Conservation (phyloP, 1,139 yeast genomes). For the Candida buenavistaensis region DNA sequence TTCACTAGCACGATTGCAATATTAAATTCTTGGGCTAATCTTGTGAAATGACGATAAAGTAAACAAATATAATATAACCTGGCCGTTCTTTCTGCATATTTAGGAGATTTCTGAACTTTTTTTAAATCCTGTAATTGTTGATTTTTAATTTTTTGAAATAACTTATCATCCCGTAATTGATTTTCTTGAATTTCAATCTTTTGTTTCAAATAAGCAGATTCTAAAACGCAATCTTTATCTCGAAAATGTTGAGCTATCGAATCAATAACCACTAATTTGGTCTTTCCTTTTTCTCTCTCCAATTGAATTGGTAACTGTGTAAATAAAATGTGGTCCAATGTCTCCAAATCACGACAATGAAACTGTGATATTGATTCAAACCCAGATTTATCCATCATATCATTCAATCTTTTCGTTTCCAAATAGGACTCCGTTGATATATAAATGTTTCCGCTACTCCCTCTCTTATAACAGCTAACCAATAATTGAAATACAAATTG, state of each 20-base stretch:
- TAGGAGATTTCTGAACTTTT: conserved; percentile 25
- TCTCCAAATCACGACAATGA: conserved; percentile 67
- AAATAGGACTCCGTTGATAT: conserved; percentile 76
- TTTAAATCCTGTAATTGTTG: conserved; percentile 31
- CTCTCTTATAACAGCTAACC: conserved; percentile 25
- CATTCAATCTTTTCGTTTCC: conserved; percentile 60
- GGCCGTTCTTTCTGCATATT: conserved; percentile 29
- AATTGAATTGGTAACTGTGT: conserved; percentile 68
- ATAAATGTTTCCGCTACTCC: conserved; percentile 38
- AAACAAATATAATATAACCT: conserved; percentile 45
- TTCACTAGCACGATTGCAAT: conserved; percentile 74
- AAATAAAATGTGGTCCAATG: conserved; percentile 70
- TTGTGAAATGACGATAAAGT: conserved; percentile 50
- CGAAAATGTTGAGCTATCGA: conserved; percentile 86
- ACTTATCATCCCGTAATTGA: conserved; percentile 16
- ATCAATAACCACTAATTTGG: conserved; percentile 67
- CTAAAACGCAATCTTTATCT: conserved; percentile 53
- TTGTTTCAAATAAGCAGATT: conserved; percentile 25
- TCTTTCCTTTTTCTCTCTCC: conserved; percentile 33
- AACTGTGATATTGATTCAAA: conserved; percentile 58
- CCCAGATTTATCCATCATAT: conserved; percentile 17
- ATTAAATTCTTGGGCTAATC: conserved; percentile 47
- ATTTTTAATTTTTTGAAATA: conserved; percentile 20
- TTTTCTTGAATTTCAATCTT: conserved; percentile 24
- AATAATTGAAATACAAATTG: conserved; percentile 70